Evolutionary conservation across 1,284 basidiomycete species (phyloP), one percentile per base, ranked within the genome.

Genomic region (Takashimella koratensis): DNA sequence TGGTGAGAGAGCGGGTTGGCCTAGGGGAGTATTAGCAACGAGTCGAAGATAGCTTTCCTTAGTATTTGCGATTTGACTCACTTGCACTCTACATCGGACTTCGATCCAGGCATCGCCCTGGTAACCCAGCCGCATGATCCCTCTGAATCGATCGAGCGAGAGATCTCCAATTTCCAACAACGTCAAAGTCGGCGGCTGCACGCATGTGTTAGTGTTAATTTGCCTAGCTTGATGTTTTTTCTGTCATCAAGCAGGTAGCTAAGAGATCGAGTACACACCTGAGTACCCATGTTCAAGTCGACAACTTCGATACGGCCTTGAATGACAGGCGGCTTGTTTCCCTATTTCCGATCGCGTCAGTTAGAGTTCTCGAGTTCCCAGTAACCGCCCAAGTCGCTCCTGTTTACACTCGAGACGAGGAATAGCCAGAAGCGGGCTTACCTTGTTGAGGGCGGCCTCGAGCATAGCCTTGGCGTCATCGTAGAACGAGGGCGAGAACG

Each of bases 81-180:
- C 89, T 83, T 96, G 93, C 22, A 98, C 94, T 76, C 96, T 93
- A 49, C 95, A 98, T 70, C 91, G 87, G 45, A 99, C 81, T 24
- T 97, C 92, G 51, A 99, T 84, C 77, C 96, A 87, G 16, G 96
- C 96, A 73, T 99, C 94, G 6, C 96, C 96, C 19, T 87, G 82
- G 73, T 99, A 99, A 2, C 92, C 95, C 40, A 99, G 80, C 49
- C 94, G 84, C 71, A 99, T 95, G 70, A 98, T 98, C 27, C 96
- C 96, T 45, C 96, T 83, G 74, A 99, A 99, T 65, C 96, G 90
- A 68, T 98, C 94, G 62, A 85, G 82, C 21, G 93, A 94, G 49
- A 99, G 82, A 75, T 98, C 96, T 21, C 96, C 96, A 65, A 99
- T 97, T 71, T 98, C 95, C 44, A 96, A 85, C 65, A 99, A 89